Evolutionary conservation across 192 early-diverging fungal species (phyloP).

Genomic region (Phycomyces nitens): DNA sequence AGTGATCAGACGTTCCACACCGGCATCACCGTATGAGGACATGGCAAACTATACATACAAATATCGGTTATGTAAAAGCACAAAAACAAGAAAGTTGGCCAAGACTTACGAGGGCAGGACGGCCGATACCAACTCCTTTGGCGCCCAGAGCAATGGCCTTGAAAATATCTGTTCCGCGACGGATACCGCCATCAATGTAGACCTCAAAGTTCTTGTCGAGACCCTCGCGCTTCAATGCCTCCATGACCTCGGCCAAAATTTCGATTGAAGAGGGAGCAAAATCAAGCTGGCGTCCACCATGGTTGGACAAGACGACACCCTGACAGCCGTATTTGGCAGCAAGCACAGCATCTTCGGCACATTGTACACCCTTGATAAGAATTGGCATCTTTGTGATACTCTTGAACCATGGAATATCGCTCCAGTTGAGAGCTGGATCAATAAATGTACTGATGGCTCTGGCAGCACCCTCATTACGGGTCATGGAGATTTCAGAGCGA

Average conservation of each 20-base stretch:
- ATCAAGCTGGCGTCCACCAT: conserved; percentile 96
- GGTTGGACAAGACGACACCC: conserved; percentile 92
- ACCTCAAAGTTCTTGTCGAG: conserved; percentile 70
- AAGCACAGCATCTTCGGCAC: conserved; percentile 83
- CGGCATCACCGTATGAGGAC: conserved; percentile 75
- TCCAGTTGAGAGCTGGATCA: conserved; percentile 84
- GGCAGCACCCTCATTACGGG: conserved; percentile 60
- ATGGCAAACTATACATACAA: conserved; percentile 52
- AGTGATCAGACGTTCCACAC: conserved; percentile 73
- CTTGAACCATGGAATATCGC: conserved; percentile 83
- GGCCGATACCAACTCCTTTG: conserved; percentile 82
- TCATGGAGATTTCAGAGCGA: conserved; percentile 18
- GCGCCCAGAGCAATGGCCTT: conserved; percentile 97
- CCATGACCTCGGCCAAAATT: conserved; percentile 83
- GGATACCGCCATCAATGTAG: conserved; percentile 91
- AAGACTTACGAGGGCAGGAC: conserved; percentile 55
- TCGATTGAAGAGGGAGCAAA: conserved; percentile 67
- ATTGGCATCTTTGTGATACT: conserved; percentile 84
- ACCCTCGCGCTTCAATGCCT: conserved; percentile 55
- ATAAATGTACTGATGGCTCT: conserved; percentile 73
- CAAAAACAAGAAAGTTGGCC: not conserved
- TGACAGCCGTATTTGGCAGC: conserved; percentile 75
- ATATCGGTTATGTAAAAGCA: not conserved
- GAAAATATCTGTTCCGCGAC: conserved; percentile 89
- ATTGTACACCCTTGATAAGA: conserved; percentile 90